Evolutionary conservation across 2,329 filamentous ascomycete species (phyloP).

Genomic region (Aspergillus costaricaensis): DNA sequence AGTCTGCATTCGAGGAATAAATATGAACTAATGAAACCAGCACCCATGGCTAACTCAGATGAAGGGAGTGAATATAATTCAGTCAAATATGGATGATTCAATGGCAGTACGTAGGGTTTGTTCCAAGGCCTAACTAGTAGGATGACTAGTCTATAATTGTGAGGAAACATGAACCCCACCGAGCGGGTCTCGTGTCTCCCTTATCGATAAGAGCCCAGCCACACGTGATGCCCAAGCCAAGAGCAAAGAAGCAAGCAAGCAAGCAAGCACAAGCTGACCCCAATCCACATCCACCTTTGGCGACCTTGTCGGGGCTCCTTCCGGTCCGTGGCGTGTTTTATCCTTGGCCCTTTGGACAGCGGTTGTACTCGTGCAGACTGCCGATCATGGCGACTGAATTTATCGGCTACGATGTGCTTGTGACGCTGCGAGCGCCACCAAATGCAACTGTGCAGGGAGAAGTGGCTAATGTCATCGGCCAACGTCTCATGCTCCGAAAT

Average conservation of each 20-base stretch:
- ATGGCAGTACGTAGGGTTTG: too few relatives aligned
- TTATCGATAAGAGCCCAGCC: slow-evolving; percentile 28
- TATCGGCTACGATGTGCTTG: slow-evolving; percentile 73
- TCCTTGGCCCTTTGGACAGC: not conserved
- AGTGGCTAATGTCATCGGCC: slow-evolving; percentile 69
- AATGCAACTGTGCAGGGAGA: slow-evolving; percentile 68
- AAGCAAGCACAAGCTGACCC: slow-evolving; percentile 18
- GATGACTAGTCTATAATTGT: too few relatives aligned
- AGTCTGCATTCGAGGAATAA: too few relatives aligned
- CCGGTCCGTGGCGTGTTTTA: slow-evolving; percentile 11
- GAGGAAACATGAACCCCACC: not conserved
- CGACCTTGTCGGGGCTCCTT: not conserved
- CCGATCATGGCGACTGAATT: slow-evolving; percentile 68
- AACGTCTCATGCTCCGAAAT: slow-evolving; percentile 69
- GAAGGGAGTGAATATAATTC: too few relatives aligned
- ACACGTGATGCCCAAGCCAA: slow-evolving; percentile 25
- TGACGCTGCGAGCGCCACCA: slow-evolving; percentile 68
- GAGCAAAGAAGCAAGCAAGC: slow-evolving; percentile 6
- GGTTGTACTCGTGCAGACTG: not conserved
- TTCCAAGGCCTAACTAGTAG: too few relatives aligned
- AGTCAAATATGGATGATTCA: too few relatives aligned
- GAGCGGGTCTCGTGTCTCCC: slow-evolving; percentile 5
- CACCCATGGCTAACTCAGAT: too few relatives aligned
- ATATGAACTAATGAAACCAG: too few relatives aligned
- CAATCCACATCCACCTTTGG: not conserved